A percentile compares a stretch with the other conserved stretches of the same genome.
phyloP scores from a whole-genome alignment of 2,329 filamentous ascomycete genomes.

The Talaromyces sp. region DNA sequence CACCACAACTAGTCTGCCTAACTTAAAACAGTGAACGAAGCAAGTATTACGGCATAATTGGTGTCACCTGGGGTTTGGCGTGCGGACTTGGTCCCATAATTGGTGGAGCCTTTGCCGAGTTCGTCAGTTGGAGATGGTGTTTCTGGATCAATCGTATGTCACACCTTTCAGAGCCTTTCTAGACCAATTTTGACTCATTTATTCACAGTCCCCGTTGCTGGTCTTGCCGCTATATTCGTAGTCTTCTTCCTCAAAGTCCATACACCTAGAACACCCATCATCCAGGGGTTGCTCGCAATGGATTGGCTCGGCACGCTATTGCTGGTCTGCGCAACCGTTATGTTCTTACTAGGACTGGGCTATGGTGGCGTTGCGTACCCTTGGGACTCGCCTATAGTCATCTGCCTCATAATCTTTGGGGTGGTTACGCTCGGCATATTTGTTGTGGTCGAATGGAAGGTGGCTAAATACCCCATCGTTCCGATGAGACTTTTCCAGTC shows the following conservation, averaged over 20 bases:
- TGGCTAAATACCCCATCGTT: constrained; percentile 18
- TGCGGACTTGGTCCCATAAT: constrained; percentile 53
- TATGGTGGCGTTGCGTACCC: constrained; percentile 57
- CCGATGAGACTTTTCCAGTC: constrained; percentile 48
- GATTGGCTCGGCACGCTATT: constrained; percentile 48
- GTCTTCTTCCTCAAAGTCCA: constrained; percentile 55
- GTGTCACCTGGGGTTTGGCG: constrained; percentile 48
- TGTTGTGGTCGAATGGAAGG: constrained; percentile 32
- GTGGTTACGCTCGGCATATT: constrained; percentile 22
- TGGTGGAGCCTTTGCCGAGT: constrained; percentile 47
- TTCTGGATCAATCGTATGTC: constrained; percentile 43
- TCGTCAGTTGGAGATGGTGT: constrained; percentile 50
- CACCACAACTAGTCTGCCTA: neutral
- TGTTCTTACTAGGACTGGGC: constrained; percentile 48
- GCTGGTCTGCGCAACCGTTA: constrained; percentile 39
- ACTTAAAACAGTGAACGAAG: neutral
- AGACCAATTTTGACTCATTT: too few species aligned
- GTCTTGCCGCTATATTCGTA: constrained; percentile 43
- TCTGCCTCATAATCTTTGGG: constrained; percentile 51
- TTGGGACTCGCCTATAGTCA: constrained; percentile 53
- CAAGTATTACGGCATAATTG: constrained; percentile 30
- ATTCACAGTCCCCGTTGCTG: constrained; percentile 42
- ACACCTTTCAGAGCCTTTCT: too few species aligned
- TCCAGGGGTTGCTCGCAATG: constrained; percentile 45
- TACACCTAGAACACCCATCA: constrained; percentile 51